phyloP scores from a whole-genome alignment of 176 grass and related monocot species.

The Ensete ventricosum region DNA sequence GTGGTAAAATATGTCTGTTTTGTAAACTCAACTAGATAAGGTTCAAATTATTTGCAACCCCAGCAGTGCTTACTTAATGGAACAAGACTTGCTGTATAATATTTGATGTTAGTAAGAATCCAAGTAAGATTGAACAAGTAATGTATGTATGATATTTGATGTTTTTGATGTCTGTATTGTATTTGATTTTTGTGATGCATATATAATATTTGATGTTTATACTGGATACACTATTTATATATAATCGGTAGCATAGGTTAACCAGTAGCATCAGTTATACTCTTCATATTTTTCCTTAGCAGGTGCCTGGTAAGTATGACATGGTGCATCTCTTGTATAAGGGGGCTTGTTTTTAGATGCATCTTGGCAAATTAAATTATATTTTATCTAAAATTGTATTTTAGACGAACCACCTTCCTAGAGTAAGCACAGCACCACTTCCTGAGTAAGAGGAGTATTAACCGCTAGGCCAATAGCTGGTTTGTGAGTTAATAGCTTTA shows the following conservation, averaged over 20 bases:
- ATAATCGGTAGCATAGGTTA: not conserved
- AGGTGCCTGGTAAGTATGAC: no score
- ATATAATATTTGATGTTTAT: not conserved
- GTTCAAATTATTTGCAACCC: not conserved
- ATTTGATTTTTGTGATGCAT: no score
- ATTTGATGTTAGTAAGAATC: not conserved
- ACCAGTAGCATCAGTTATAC: not conserved
- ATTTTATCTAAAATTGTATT: not conserved
- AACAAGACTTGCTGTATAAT: not conserved
- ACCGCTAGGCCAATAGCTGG: not conserved
- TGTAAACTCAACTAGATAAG: not conserved
- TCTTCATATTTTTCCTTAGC: not conserved
- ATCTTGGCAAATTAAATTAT: not conserved
- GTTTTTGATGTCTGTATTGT: no score
- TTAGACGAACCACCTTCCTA: not conserved
- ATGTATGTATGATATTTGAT: not conserved
- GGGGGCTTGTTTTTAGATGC: not conserved
- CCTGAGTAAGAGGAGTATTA: not conserved
- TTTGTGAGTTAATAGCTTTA: not conserved
- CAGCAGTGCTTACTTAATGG: not conserved
- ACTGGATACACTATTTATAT: no score
- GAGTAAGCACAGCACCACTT: not conserved
- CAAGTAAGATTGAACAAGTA: not conserved
- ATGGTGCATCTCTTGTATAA: not conserved
- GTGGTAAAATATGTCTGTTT: no score